Evolutionary conservation across 2,329 filamentous ascomycete genomes (phyloP), one percentile per base, ranked within the genome.

Genomic region (Cordyceps militaris): DNA sequence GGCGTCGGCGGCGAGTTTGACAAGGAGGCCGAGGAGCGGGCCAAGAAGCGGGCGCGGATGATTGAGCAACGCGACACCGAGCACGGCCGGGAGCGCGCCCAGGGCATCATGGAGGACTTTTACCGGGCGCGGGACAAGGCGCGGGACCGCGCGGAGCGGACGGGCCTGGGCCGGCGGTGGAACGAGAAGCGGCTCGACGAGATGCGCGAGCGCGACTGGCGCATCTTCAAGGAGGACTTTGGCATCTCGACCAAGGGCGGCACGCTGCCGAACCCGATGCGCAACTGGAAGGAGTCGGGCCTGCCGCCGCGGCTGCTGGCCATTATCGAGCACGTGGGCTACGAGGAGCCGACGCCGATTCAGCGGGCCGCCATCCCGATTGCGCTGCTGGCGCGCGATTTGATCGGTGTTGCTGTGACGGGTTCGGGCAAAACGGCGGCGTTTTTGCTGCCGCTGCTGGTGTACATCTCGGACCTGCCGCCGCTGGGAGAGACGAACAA

Each of bases 141-240:
- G 30, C 87, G 85, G 66, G 87, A 95, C 67, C 84, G 88, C 62
- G 84, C 85, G 11, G 79, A 81, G 60, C 82, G 88, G 61, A 90
- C 87, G 62, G 87, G 86, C 34, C 79, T 96, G 58, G 92, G 95
- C 65, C 92, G 92, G 71, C 91, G 96, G 73, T 99, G 94, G 94
- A 91, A 89, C 57, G 90, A 97, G 69, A 99, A 99, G 83, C 82
- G 81, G 61, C 77, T 97, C 61, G 85, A 89, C 14, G 89, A 96
- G 66, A 99, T 99, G 94, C 89, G 91, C 61, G 92, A 97, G 74
- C 82, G 94, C 70, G 94, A 99, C 73, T 99, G 94, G 94, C 89
- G 94, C 69, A 97, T 99, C 66, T 97, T 99, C 84, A 99, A 97
- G 74, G 94, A 97, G 72, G 92, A 99, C 73, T 97, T 96, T 76